Conservation (phyloP, 1,284 basidiomycete species). For the Taiwanofungus camphoratus region DNA sequence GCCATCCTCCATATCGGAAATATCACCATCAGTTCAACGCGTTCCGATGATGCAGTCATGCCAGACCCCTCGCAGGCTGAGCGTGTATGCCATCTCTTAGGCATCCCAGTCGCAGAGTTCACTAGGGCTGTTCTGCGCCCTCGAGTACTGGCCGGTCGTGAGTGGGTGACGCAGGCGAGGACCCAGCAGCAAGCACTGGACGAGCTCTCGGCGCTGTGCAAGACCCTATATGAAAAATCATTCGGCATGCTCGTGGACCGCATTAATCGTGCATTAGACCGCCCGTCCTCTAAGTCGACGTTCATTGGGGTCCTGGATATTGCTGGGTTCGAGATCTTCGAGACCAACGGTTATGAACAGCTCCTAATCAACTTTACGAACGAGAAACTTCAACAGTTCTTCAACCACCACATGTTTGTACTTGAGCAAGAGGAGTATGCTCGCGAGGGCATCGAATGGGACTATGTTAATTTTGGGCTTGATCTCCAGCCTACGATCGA, state of each 20-base stretch:
- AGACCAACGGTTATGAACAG: constrained; percentile 92
- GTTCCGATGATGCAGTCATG: constrained; percentile 87
- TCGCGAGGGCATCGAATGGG: constrained; percentile 96
- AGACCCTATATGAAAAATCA: constrained; percentile 96
- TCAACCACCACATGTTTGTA: constrained; percentile 99
- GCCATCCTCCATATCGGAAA: constrained; percentile 96
- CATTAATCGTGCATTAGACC: constrained; percentile 91
- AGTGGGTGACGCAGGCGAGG: constrained; percentile 94
- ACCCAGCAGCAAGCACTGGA: constrained; percentile 91
- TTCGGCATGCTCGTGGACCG: constrained; percentile 93
- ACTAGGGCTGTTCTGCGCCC: constrained; percentile 85
- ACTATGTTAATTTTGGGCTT: constrained; percentile 97
- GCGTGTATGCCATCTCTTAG: constrained; percentile 90
- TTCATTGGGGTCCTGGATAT: constrained; percentile 99
- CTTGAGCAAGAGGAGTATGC: constrained; percentile 99
- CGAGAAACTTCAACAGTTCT: constrained; percentile 95
- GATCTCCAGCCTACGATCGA: constrained; percentile 99
- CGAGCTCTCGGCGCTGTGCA: constrained; percentile 89
- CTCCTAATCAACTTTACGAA: constrained; percentile 99
- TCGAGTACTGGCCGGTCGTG: constrained; percentile 88
- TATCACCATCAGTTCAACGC: constrained; percentile 77
- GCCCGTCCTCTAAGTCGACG: constrained; percentile 87
- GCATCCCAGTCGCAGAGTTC: constrained; percentile 88
- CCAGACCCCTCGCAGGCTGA: constrained; percentile 80
- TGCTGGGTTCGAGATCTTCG: constrained; percentile 97